A percentile compares a stretch with the other conserved stretches of the same genome.
phyloP scores from a whole-genome alignment of 23 red algal genomes.

The Rhodosorus marinus region DNA sequence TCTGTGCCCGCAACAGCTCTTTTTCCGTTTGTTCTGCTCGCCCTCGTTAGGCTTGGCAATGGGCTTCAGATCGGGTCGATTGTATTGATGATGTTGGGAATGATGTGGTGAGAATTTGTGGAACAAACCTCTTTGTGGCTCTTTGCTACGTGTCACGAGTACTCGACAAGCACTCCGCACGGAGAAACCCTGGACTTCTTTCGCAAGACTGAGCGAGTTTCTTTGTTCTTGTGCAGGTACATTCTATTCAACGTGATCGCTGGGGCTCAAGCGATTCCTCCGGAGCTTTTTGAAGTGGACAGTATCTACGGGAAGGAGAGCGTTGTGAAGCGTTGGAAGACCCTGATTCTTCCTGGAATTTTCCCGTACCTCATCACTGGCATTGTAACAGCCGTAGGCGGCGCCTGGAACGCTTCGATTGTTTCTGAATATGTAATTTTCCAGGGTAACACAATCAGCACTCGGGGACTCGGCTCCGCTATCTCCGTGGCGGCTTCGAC shows the following conservation, averaged over 20 bases:
- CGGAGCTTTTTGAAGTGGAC: conserved; percentile 87
- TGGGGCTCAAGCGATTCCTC: conserved; percentile 78
- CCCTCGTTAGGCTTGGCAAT: conserved; percentile 58
- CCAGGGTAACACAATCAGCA: conserved; percentile 60
- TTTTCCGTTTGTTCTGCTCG: conserved; percentile 83
- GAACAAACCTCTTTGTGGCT: too few species aligned
- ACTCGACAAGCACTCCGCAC: too few species aligned
- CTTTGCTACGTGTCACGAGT: too few species aligned
- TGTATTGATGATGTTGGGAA: conserved; percentile 93
- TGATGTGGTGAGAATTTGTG: too few species aligned
- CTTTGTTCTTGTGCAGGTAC: too few species aligned
- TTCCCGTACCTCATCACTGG: conserved; percentile 98
- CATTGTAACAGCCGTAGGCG: conserved; percentile 84
- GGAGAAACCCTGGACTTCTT: too few species aligned
- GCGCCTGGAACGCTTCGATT: conserved; percentile 97
- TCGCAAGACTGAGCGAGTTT: too few species aligned
- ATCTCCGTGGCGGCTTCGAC: conserved; percentile 84
- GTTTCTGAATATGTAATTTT: conserved; percentile 97
- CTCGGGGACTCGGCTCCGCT: conserved; percentile 62
- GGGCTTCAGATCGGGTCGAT: conserved; percentile 74
- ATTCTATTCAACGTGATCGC: conserved; percentile 98
- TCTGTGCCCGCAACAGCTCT: conserved; percentile 97
- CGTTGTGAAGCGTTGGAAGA: conserved; percentile 40
- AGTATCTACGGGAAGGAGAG: conserved; percentile 42
- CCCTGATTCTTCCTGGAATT: conserved; percentile 83